Percentiles rank a stretch among this genome's conserved stretches.
phyloP scores from a whole-genome alignment of 83 land plant species.

The Thuja plicata region DNA sequence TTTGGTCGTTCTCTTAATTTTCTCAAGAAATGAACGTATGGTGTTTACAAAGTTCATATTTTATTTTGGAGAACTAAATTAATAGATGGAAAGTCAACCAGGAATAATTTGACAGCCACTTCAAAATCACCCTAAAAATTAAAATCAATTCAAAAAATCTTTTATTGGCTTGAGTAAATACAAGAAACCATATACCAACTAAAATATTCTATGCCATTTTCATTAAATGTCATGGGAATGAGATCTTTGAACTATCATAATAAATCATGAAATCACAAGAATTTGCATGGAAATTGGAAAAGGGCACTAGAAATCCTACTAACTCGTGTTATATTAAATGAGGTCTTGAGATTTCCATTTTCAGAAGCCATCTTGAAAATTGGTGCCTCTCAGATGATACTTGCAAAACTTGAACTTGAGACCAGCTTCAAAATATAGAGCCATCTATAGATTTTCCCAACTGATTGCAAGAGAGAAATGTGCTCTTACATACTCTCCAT shows the following conservation, averaged over 20 bases:
- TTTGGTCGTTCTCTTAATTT: no score
- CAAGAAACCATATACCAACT: no score
- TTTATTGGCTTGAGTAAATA: no score
- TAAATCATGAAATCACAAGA: not conserved
- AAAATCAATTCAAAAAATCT: no score
- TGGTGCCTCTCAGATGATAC: not conserved
- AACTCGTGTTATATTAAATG: not conserved
- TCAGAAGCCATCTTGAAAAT: not conserved
- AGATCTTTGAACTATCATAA: not conserved
- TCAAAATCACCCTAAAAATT: not conserved
- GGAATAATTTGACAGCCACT: not conserved
- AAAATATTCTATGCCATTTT: no score
- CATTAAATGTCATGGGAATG: no score
- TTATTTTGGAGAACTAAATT: no score
- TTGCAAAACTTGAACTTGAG: not conserved
- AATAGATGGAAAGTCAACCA: no score
- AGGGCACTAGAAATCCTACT: not conserved
- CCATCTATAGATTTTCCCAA: not conserved
- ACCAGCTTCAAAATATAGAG: not conserved
- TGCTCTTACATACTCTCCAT: not conserved
- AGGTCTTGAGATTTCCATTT: not conserved
- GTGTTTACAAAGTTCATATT: no score
- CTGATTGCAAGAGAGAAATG: not conserved
- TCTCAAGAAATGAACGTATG: no score
- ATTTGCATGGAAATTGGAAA: not conserved